Percentiles rank a stretch among this genome's conserved stretches.
Conservation (phyloP, 805 yeast genomes). For the Saccharomycopsis fermentans region DNA sequence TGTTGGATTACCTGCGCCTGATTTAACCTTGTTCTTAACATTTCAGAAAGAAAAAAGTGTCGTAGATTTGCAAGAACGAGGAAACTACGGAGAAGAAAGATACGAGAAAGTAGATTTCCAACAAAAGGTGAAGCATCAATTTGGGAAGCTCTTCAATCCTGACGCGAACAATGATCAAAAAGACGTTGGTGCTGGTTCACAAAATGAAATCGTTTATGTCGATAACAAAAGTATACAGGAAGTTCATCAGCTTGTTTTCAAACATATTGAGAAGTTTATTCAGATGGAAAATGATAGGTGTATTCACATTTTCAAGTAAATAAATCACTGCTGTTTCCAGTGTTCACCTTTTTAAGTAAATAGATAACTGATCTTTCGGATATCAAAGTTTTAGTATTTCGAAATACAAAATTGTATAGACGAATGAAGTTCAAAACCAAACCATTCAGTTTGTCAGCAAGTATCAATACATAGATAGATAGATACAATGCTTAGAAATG, state of each 20-base stretch:
- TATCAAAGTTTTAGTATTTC: too few species aligned
- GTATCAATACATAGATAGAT: too few species aligned
- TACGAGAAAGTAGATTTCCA: conserved; percentile 77
- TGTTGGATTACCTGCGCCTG: conserved; percentile 78
- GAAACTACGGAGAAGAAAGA: conserved; percentile 90
- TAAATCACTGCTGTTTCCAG: too few species aligned
- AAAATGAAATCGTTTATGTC: conserved; percentile 47
- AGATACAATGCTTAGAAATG: too few species aligned
- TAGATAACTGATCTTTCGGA: too few species aligned
- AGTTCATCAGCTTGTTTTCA: conserved; percentile 42
- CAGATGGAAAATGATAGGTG: neutral
- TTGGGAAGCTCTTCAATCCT: conserved; percentile 35
- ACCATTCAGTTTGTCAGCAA: too few species aligned
- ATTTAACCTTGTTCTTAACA: conserved; percentile 66
- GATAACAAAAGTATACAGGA: conserved; percentile 46
- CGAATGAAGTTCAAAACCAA: too few species aligned
- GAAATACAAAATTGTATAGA: too few species aligned
- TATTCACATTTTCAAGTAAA: conserved; percentile 6
- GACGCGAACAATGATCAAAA: conserved; percentile 2
- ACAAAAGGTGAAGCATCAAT: conserved; percentile 51
- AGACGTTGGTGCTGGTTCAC: conserved; percentile 14
- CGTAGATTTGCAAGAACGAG: conserved; percentile 36
- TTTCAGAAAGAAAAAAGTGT: conserved; percentile 36
- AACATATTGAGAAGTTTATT: neutral
- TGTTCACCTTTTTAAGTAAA: conserved; percentile 5